Evolutionary conservation across 148 eudicot species (phyloP), one percentile per base, ranked within the genome.

Genomic region (Chenopodium formosanum): DNA sequence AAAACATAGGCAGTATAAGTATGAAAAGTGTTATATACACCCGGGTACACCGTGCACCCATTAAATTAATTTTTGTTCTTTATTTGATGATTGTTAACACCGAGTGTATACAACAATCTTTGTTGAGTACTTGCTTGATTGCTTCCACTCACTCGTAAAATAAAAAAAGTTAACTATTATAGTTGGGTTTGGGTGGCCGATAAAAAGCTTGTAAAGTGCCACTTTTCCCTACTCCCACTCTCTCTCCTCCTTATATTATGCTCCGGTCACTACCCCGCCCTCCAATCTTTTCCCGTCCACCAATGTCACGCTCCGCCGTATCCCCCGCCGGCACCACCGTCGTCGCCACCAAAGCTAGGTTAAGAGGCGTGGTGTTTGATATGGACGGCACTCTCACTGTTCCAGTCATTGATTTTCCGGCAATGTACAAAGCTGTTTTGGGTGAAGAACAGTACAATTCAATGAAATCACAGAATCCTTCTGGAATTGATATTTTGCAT

Each of bases 351-450:
- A 14, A 87, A 79, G 6, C 92, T 20, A 85, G 90, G 20, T 70
- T 95, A 1, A 76, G 92, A 62, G 99, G 99, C 64, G 91, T 95
- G 8, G 97, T 95, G 4, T 95, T 95, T 85, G 99, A 95, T 94
- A 95, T 95, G 97, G 99, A 95, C 83, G 99, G 99, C 34, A 95
- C 99, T 82, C 86, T 93, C 63, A 95, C 99, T 1, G 94, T 95
- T 13, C 99, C 99, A 23, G 94, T 84, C 20, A 95, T 95, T 71
- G 93, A 95, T 78, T 95, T 95, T 47, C 92, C 82, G 75, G 94
- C 97, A 25, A 95, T 95, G 99, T 93, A 95, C 84, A 92, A 84
- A 65, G 89, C 93, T 0, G 94, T 95, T 50, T 83, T 95, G 22
- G 99, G 99, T 0, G 91, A 93, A 47, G 85, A 91, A 0, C 75